A percentile compares a stretch with the other conserved stretches of the same genome.
Conservation (phyloP, 495 filamentous ascomycete genomes). For the Penicillium argentinense region DNA sequence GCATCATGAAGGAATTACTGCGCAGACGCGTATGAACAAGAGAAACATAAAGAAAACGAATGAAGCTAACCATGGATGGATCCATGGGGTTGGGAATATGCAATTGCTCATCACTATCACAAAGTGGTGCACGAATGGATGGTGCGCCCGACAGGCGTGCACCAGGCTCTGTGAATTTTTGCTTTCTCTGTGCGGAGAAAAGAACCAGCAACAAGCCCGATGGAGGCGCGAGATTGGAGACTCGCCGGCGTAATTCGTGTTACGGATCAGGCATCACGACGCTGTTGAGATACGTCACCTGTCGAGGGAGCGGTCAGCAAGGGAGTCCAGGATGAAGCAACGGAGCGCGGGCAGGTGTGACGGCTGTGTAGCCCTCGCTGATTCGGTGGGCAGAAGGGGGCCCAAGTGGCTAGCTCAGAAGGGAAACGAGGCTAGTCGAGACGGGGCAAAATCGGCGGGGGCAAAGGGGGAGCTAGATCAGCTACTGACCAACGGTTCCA, state of each 20-base stretch:
- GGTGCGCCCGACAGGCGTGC: neutral
- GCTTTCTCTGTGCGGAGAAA: too few species aligned
- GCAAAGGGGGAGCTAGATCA: slow-evolving; percentile 26
- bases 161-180: too few species aligned
- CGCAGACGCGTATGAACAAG: neutral
- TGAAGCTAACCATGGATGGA: too few species aligned
- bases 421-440: slow-evolving; percentile 27
- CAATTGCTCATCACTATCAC: neutral
- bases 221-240: too few species aligned
- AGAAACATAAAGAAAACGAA: neutral
- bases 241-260: too few species aligned
- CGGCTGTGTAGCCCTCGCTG: slow-evolving; percentile 11
- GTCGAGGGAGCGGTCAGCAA: slow-evolving; percentile 30
- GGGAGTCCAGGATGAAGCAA: neutral
- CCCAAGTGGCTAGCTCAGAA: slow-evolving; percentile 29
- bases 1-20: neutral
- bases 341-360: neutral
- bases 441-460: slow-evolving; percentile 34
- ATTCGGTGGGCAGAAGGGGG: slow-evolving; percentile 21
- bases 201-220: too few species aligned
- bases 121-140: neutral
- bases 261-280: slow-evolving; percentile 63
- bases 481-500: slow-evolving; percentile 64
- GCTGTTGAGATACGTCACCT: slow-evolving; percentile 63
- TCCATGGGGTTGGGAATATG: neutral